Evolutionary conservation across 2,329 filamentous ascomycete species (phyloP), one percentile per base, ranked within the genome.

Genomic region (Cryphonectria parasitica): DNA sequence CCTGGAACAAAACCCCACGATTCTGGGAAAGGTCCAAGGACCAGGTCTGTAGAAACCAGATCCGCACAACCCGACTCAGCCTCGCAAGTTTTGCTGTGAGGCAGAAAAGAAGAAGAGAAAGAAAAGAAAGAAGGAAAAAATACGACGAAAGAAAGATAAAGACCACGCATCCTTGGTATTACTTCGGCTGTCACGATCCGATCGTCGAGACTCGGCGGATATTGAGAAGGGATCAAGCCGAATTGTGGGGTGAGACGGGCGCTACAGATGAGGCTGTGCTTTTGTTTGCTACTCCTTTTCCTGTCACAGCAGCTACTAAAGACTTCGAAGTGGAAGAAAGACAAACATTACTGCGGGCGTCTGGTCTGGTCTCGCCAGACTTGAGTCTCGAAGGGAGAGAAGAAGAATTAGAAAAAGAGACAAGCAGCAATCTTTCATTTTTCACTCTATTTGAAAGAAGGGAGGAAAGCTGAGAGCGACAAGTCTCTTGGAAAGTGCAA

Each of bases 161-260:
- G 22, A 45, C 19, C 17, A 36, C 2, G n/a, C 31, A 15, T 22
- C 58, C 19, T n/a, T 61, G 31, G 58, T 61, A 34, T 39, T n/a
- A 22, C 58, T 10, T 36, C 64, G 64, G 64, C 31, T 56, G 64
- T 66, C 22, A 66, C 64, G 56, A n/a, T 58, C 28, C 31, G 25
- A 22, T 58, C n/a, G 28, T 39, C 31, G 36, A 39, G 13, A 8
- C 36, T 39, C 17, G 28, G 36, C 5, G 25, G 1, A n/a, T 49
- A 10, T 19, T n/a, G 45, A 49, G 45, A 19, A 19, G 19, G 22
- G 34, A n/a, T 49, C 10, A 6, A 15, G 15, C 45, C 49, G 45
- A 56, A 34, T 56, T 31, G 41, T 66, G 43, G 39, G 36, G 64
- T 56, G 36, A 45, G 19, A 58, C 49, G 28, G 31, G 31, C 58